phyloP scores from a whole-genome alignment of 805 yeast genomes.

The Starmera quercuum region DNA sequence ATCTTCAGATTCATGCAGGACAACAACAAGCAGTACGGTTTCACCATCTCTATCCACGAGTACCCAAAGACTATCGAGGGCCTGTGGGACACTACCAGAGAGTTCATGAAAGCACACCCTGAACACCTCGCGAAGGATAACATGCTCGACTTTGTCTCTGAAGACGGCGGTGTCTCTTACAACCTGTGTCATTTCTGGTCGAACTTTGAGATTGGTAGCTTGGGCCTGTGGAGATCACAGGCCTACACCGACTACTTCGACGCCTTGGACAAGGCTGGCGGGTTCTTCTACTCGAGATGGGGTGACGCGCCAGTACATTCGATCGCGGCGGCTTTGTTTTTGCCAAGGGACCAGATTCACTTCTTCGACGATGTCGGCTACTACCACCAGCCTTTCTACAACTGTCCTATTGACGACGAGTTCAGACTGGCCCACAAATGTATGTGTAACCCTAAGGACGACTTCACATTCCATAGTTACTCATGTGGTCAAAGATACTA shows the following conservation, averaged over 20 bases:
- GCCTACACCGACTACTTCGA: conserved; percentile 59
- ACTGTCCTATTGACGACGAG: conserved; percentile 65
- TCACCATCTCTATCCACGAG: conserved; percentile 62
- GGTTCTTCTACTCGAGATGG: conserved; percentile 85
- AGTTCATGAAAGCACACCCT: conserved; percentile 38
- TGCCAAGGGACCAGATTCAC: conserved; percentile 52
- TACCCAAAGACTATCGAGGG: conserved; percentile 55
- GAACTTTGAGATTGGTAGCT: conserved; percentile 67
- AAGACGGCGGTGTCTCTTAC: conserved; percentile 60
- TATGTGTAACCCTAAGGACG: conserved; percentile 64
- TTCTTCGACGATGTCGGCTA: conserved; percentile 75
- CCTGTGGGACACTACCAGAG: conserved; percentile 52
- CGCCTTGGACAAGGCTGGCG: conserved; percentile 60
- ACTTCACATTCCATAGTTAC: conserved; percentile 75
- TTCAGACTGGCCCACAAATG: conserved; percentile 60
- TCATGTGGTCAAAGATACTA: conserved; percentile 65
- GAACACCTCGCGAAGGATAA: conserved; percentile 36
- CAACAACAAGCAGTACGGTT: conserved; percentile 56
- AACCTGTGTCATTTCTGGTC: conserved; percentile 83
- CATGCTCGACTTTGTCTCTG: conserved; percentile 55
- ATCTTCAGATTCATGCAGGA: conserved; percentile 55
- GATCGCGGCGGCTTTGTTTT: conserved; percentile 59
- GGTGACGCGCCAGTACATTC: conserved; percentile 91
- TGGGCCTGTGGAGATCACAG: conserved; percentile 58
- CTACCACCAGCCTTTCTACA: conserved; percentile 69